Conservation (phyloP, 1,284 basidiomycete genomes). For the Fomitopsis betulina region DNA sequence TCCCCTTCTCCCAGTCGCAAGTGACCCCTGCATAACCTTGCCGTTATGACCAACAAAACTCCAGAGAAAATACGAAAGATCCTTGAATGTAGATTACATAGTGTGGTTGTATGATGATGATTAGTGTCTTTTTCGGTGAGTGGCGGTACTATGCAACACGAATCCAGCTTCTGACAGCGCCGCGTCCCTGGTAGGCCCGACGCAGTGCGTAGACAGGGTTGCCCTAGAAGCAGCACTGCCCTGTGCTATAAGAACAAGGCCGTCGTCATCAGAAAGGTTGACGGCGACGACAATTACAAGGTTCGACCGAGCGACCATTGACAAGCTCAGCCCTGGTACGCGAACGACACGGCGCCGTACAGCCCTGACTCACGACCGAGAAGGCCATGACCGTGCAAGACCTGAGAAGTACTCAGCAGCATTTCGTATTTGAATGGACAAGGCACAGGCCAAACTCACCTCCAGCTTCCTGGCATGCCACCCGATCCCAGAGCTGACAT, state of each 20-base stretch:
- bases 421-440: not conserved
- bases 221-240: not conserved
- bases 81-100: too few relatives aligned
- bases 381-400: slow-evolving; percentile 85
- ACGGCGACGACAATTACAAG: not conserved
- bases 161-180: not conserved
- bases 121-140: not conserved
- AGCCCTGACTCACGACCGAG: slow-evolving; percentile 88
- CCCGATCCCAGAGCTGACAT: slow-evolving; percentile 85
- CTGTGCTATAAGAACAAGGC: not conserved
- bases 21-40: too few relatives aligned
- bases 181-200: too few relatives aligned
- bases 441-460: slow-evolving; percentile 44
- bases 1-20: too few relatives aligned
- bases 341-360: slow-evolving; percentile 91
- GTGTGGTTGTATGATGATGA: not conserved
- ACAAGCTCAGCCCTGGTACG: slow-evolving; percentile 69
- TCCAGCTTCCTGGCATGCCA: slow-evolving; percentile 99
- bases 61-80: too few relatives aligned
- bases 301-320: not conserved
- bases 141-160: not conserved
- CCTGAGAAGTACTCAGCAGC: slow-evolving; percentile 32
- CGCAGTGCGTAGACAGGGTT: not conserved
- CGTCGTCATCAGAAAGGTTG: not conserved
- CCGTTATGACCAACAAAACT: not conserved